phyloP scores from a whole-genome alignment of 345 rosid species.

The Salix purpurea region DNA sequence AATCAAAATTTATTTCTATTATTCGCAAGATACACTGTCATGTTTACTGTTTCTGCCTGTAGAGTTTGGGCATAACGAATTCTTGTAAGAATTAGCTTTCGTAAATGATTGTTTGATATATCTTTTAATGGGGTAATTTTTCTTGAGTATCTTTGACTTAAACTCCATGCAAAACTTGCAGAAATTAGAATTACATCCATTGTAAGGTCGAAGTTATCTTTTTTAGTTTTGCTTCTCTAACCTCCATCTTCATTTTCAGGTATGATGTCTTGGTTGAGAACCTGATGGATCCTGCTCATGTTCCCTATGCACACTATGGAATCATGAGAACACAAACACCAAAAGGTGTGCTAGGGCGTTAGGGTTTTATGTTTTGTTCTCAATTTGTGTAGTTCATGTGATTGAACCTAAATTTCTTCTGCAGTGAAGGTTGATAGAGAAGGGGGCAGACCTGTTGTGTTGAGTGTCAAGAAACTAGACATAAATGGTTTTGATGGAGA shows the following conservation, averaged over 20 bases:
- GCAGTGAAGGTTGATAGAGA: conserved; percentile 77
- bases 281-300: conserved; percentile 97
- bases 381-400: not conserved
- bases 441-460: conserved; percentile 74
- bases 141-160: too few species aligned
- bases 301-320: conserved; percentile 87
- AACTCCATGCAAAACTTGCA: too few species aligned
- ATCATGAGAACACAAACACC: conserved; percentile 46
- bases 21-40: too few species aligned
- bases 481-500: conserved; percentile 53
- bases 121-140: too few species aligned
- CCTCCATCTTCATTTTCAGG: conserved; percentile 29
- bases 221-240: not conserved
- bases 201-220: too few species aligned
- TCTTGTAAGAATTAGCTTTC: too few species aligned
- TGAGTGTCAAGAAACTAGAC: conserved; percentile 47
- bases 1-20: too few species aligned
- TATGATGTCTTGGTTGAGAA: conserved; percentile 81
- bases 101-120: too few species aligned
- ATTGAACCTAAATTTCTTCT: conserved; percentile 10
- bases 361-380: not conserved
- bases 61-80: too few species aligned
- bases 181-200: too few species aligned
- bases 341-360: conserved; percentile 20
- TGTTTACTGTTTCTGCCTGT: too few species aligned